A percentile compares a stretch with the other conserved stretches of the same genome.
Evolutionary conservation across 1,284 basidiomycete species (phyloP).

Genomic region (Irpex rosettiformis): DNA sequence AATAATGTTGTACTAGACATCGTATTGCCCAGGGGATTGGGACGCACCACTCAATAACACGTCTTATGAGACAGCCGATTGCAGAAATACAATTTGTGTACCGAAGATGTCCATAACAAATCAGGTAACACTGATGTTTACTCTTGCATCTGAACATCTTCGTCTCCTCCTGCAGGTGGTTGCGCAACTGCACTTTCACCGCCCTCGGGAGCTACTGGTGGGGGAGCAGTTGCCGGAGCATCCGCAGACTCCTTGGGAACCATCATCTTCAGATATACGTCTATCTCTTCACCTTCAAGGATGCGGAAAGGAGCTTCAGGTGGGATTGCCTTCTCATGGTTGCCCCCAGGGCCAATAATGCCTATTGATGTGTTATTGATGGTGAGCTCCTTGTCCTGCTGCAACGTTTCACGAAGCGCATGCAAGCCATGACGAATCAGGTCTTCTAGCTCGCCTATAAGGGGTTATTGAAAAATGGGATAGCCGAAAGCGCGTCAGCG

Average conservation of each 20-base stretch:
- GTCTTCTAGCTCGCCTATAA: conserved; percentile 74
- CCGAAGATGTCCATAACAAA: background rate
- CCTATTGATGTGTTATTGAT: conserved; percentile 91
- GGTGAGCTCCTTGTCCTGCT: conserved; percentile 95
- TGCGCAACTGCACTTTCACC: conserved; percentile 31
- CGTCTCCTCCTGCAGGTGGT: conserved; percentile 40
- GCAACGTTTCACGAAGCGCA: conserved; percentile 90
- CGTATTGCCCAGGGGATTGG: background rate
- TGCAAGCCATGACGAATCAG: conserved; percentile 90
- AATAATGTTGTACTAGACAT: background rate
- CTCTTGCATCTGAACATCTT: conserved; percentile 81
- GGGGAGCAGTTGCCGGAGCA: conserved; percentile 29
- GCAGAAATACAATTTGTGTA: conserved; percentile 1
- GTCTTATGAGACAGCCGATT: background rate
- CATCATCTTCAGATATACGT: conserved; percentile 72
- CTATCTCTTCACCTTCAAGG: conserved; percentile 73
- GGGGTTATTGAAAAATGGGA: background rate
- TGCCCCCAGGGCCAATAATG: conserved; percentile 73
- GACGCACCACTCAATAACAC: background rate
- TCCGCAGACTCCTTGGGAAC: conserved; percentile 53
- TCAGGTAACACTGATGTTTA: conserved; percentile 27
- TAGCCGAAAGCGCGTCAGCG: conserved; percentile 3
- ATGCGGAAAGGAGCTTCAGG: conserved; percentile 69
- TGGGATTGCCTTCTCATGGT: conserved; percentile 49
- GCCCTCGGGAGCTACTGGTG: conserved; percentile 19